These are phyloP conservation scores for Candida awuae DNA, from an alignment of 805 yeast species.

Conservation along the genomic window DNA sequence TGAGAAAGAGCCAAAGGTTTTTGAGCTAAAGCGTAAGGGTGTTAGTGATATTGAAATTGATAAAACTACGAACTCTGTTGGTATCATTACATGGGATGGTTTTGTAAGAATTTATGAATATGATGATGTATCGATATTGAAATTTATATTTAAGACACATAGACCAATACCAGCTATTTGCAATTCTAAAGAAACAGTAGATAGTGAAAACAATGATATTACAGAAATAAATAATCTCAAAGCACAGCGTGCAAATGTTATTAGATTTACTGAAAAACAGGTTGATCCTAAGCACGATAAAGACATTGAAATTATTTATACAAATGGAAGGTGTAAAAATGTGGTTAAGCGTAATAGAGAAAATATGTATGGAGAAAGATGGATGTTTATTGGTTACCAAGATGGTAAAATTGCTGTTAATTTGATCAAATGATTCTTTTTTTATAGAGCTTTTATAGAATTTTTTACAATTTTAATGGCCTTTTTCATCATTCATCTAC, in stretches of 20 bases:
- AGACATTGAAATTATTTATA: constrained; percentile 9
- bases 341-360: constrained; percentile 26
- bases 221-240: constrained; percentile 8
- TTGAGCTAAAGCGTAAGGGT: constrained; percentile 32
- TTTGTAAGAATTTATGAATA: constrained; percentile 29
- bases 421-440: constrained; percentile 3
- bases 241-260: constrained; percentile 17
- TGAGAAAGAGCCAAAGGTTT: constrained; percentile 1
- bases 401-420: constrained; percentile 28
- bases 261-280: constrained; percentile 21
- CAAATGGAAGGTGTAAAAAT: constrained; percentile 29
- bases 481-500: too few relatives aligned
- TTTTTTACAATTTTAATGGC: not conserved
- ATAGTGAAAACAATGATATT: constrained; percentile 10
- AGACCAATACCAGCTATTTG: constrained; percentile 23
- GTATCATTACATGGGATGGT: constrained; percentile 48
- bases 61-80: constrained; percentile 21
- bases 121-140: constrained; percentile 13
- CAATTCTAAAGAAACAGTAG: constrained; percentile 2
- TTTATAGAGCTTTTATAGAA: not conserved
- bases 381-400: constrained; percentile 28
- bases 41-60: constrained; percentile 24
- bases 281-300: constrained; percentile 7
- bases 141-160: constrained; percentile 21
- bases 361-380: constrained; percentile 15